Percentiles rank a stretch among this genome's conserved stretches.
Evolutionary conservation across 179 eudicot genomes (phyloP).

Genomic region (Silene vulgaris): DNA sequence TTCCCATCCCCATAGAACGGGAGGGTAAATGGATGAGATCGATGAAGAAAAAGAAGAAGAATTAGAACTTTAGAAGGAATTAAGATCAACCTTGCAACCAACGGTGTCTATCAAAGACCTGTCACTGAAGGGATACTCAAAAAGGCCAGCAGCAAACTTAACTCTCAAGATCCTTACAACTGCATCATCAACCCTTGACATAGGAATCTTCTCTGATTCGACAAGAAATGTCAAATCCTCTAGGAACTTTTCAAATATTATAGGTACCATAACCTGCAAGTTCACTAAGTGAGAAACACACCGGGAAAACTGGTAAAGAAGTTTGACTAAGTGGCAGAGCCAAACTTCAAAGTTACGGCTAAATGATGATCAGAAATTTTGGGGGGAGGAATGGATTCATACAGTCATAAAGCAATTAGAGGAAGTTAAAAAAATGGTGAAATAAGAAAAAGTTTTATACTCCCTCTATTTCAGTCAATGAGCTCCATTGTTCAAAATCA

Average conservation of each 20-base stretch:
- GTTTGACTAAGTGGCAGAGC: background rate
- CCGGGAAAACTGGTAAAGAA: background rate
- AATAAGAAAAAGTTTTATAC: too few species aligned
- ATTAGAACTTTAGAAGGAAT: background rate
- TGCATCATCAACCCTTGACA: constrained; percentile 69
- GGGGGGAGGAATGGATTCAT: too few species aligned
- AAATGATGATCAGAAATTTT: too few species aligned
- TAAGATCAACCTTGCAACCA: constrained; percentile 54
- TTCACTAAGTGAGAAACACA: constrained; percentile 10
- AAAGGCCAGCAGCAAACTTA: constrained; percentile 66
- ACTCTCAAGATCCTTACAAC: constrained; percentile 71
- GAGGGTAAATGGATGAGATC: background rate
- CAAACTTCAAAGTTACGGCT: too few species aligned
- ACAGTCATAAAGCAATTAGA: too few species aligned
- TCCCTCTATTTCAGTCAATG: too few species aligned
- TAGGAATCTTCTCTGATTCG: constrained; percentile 53
- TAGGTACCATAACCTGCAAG: constrained; percentile 74
- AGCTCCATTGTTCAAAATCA: too few species aligned
- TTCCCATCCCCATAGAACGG: background rate
- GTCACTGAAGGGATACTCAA: constrained; percentile 61
- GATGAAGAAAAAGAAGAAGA: too few species aligned
- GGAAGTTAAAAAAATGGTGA: too few species aligned
- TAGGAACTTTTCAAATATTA: constrained; percentile 45
- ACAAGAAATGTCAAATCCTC: constrained; percentile 49
- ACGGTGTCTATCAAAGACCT: constrained; percentile 57